Percentiles rank a stretch among this genome's conserved stretches.
These are phyloP conservation scores for Hypoxylon sp. DNA, from an alignment of 2,329 filamentous ascomycete genomes.

Conservation along the genomic window DNA sequence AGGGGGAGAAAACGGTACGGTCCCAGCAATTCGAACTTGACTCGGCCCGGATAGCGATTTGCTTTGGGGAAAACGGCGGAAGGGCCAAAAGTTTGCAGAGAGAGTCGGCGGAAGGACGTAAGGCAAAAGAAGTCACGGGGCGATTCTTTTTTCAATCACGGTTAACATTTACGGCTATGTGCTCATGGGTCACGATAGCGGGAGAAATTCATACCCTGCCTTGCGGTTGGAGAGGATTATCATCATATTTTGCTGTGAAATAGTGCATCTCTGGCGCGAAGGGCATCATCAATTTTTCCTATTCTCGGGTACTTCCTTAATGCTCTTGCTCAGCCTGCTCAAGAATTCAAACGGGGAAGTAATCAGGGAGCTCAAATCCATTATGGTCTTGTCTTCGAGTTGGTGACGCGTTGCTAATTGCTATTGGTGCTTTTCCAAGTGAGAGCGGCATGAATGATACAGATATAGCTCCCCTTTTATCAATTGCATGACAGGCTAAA, in stretches of 20 bases:
- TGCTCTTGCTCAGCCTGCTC: constrained; percentile 6
- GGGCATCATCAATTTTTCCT: constrained; percentile 37
- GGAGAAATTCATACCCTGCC: constrained; percentile 42
- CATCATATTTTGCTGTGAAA: constrained; percentile 43
- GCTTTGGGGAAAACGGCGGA: constrained; percentile 17
- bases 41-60: constrained; percentile 19
- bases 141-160: constrained; percentile 39
- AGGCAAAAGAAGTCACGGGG: constrained; percentile 43
- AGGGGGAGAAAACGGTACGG: constrained; percentile 11
- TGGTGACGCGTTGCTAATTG: neutral
- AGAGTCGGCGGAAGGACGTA: constrained; percentile 26
- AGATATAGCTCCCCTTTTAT: constrained; percentile 14
- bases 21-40: constrained; percentile 19
- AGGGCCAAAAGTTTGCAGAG: constrained; percentile 28
- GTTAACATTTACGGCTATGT: constrained; percentile 47
- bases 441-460: neutral
- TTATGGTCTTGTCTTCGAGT: constrained; percentile 8
- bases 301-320: constrained; percentile 27
- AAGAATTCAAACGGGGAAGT: constrained; percentile 15
- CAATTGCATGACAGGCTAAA: constrained; percentile 18
- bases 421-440: neutral
- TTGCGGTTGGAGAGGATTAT: constrained; percentile 41
- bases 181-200: constrained; percentile 50
- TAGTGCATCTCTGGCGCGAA: constrained; percentile 46
- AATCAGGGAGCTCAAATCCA: constrained; percentile 19